Percentiles rank a stretch among this genome's conserved stretches.
Conservation (phyloP, 73 alveolate species). For the Durusdinium trenchii region DNA sequence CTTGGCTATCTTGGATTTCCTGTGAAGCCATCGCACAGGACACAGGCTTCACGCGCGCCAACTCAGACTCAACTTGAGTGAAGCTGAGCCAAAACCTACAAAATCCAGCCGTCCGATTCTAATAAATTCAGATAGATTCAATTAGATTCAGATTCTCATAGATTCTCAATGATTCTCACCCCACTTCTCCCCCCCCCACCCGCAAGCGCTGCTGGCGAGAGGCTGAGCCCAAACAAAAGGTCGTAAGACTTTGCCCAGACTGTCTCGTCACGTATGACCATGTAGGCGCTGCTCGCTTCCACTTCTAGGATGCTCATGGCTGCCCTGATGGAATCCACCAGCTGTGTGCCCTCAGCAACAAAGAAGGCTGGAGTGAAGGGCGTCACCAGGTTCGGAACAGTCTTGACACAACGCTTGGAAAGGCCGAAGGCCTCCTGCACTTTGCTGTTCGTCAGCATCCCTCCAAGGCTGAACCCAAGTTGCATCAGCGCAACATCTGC, state of each 20-base stretch:
- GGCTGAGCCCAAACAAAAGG: neutral
- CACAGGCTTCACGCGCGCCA: no score
- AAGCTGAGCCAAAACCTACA: no score
- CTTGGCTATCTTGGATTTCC: no score
- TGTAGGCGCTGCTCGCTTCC: neutral
- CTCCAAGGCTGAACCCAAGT: neutral
- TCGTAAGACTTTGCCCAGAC: neutral
- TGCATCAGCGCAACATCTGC: neutral
- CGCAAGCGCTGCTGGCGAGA: neutral
- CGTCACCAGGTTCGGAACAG: neutral
- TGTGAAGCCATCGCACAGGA: no score
- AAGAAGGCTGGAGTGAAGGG: neutral
- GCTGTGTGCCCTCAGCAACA: neutral
- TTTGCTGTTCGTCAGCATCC: neutral
- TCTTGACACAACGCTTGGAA: neutral
- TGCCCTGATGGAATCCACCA: neutral
- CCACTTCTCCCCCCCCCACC: no score
- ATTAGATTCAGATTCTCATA: no score
- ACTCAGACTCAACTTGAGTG: no score
- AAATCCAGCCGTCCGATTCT: no score
- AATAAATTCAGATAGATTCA: no score
- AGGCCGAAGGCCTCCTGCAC: neutral
- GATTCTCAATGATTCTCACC: no score
- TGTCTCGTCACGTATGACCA: neutral
- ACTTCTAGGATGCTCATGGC: neutral